These are phyloP conservation scores for Silene noctiflora DNA, from an alignment of 179 eudicot genomes.

Conservation along the genomic window DNA sequence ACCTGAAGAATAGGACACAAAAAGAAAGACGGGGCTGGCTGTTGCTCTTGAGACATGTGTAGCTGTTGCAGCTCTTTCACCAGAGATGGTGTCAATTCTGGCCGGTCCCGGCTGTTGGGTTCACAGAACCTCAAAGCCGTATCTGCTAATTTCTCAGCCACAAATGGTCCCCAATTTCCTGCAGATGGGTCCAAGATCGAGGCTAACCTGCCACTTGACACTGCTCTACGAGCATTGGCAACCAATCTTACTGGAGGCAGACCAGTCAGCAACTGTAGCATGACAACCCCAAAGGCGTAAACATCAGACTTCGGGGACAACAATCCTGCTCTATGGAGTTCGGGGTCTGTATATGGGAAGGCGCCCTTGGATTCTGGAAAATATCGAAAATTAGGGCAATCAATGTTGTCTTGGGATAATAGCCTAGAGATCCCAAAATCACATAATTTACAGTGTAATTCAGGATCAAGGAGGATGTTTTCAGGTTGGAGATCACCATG, in stretches of 20 bases:
- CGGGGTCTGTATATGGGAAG: constrained; percentile 70
- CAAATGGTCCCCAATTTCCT: constrained; percentile 67
- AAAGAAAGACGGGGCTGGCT: constrained; percentile 62
- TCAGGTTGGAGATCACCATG: constrained; percentile 82
- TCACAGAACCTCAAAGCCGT: constrained; percentile 73
- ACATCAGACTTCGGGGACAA: constrained; percentile 61
- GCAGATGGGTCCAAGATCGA: constrained; percentile 67
- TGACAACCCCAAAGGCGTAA: constrained; percentile 66
- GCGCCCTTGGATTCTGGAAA: constrained; percentile 51
- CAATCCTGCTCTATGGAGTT: constrained; percentile 48
- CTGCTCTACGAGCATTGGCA: constrained; percentile 53
- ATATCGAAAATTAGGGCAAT: constrained; percentile 54
- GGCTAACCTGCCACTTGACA: constrained; percentile 42
- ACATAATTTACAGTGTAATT: constrained; percentile 57
- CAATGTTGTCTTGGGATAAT: constrained; percentile 38
- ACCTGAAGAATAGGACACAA: constrained; percentile 75
- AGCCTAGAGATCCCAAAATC: constrained; percentile 61
- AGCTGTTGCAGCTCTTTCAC: constrained; percentile 72
- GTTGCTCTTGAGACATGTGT: constrained; percentile 55
- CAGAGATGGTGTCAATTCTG: constrained; percentile 52
- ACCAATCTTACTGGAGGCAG: constrained; percentile 49
- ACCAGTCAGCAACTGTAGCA: constrained; percentile 71
- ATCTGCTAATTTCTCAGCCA: constrained; percentile 54
- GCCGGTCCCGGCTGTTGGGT: constrained; percentile 59
- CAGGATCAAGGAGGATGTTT: constrained; percentile 57